Conservation (phyloP, 768 basidiomycete genomes). For the Psilocybe sp. region DNA sequence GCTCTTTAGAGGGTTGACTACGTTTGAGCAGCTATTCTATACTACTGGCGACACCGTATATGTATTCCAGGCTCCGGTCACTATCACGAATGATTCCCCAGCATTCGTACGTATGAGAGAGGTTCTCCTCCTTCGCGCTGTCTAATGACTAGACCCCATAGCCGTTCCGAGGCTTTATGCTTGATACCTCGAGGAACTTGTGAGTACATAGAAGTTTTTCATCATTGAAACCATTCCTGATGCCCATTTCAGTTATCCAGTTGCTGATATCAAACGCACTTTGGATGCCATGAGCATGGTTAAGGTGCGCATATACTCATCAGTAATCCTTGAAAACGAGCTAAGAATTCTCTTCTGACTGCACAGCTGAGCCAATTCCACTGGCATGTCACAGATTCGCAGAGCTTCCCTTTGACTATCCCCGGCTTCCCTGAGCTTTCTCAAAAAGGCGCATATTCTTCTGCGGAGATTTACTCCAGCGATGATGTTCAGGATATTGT, state of each 20-base stretch:
- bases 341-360: background rate
- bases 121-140: background rate
- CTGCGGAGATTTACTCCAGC: slow-evolving; percentile 47
- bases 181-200: slow-evolving; percentile 81
- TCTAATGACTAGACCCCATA: slow-evolving; percentile 17
- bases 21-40: slow-evolving; percentile 73
- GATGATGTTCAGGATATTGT: slow-evolving; percentile 59
- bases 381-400: slow-evolving; percentile 84
- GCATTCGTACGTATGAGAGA: slow-evolving; percentile 49
- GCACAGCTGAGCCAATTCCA: slow-evolving; percentile 70
- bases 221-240: too few species aligned
- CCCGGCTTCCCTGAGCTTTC: slow-evolving; percentile 60
- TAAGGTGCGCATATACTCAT: slow-evolving; percentile 39
- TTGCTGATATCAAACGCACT: slow-evolving; percentile 62
- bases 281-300: slow-evolving; percentile 78
- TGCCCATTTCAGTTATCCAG: slow-evolving; percentile 47
- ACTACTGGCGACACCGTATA: slow-evolving; percentile 47
- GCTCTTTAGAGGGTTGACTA: slow-evolving; percentile 70
- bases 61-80: slow-evolving; percentile 51
- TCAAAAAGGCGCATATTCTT: slow-evolving; percentile 64
- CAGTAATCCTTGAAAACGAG: background rate
- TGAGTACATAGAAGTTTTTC: slow-evolving; percentile 27
- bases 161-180: slow-evolving; percentile 77
- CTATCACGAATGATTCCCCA: slow-evolving; percentile 57
- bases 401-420: slow-evolving; percentile 74